phyloP scores from a whole-genome alignment of 306 rosid genomes.

The Lotus japonicus region DNA sequence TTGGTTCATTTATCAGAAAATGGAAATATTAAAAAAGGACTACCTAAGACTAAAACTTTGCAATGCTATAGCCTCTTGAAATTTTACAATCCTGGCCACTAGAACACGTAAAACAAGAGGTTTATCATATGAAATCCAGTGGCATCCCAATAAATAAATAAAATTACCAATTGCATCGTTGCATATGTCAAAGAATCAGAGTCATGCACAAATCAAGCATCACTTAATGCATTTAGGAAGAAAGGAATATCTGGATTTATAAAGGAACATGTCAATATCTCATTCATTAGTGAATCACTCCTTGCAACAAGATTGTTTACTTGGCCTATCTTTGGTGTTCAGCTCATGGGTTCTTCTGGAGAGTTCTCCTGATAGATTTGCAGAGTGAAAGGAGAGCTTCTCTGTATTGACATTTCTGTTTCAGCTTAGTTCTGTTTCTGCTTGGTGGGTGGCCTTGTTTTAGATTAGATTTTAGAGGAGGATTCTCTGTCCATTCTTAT shows the following conservation, averaged over 20 bases:
- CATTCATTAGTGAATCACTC: neutral
- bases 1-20: neutral
- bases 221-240: neutral
- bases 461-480: neutral
- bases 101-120: neutral
- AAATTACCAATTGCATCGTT: neutral
- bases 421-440: neutral
- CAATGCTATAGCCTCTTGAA: neutral
- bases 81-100: slow-evolving; percentile 1
- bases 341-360: neutral
- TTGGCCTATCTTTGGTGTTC: slow-evolving; percentile 15
- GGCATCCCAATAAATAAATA: neutral
- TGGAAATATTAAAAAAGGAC: neutral
- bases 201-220: neutral
- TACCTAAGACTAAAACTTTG: neutral
- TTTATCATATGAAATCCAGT: neutral
- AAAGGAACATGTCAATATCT: neutral
- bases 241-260: neutral
- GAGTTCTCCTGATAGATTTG: neutral
- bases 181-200: neutral
- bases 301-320: neutral
- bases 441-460: neutral
- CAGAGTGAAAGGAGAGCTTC: neutral
- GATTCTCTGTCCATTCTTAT: neutral
- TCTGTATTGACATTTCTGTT: neutral